These are phyloP conservation scores for Ceratocystis smalleyi DNA, from an alignment of 2,329 filamentous ascomycete genomes.

Conservation along the genomic window DNA sequence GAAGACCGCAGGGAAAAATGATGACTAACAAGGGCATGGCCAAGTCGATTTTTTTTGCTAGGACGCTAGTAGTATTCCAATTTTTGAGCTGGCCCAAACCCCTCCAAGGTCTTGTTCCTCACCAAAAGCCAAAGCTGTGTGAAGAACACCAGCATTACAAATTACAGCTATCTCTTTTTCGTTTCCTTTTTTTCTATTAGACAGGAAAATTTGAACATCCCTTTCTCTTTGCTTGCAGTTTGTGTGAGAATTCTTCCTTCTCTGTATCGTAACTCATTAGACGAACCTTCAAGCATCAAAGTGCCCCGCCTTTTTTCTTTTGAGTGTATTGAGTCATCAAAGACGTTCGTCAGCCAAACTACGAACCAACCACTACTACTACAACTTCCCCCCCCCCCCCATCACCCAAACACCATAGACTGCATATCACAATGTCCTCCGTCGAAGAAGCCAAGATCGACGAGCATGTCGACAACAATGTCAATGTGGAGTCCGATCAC, in stretches of 20 bases:
- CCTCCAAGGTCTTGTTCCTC: constrained; percentile 10
- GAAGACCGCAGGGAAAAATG: background rate
- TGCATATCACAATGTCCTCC: constrained; percentile 32
- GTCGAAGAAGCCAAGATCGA: constrained; percentile 51
- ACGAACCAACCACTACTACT: background rate
- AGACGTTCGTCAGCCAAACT: constrained; percentile 6
- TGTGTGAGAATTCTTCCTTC: background rate
- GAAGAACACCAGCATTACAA: background rate
- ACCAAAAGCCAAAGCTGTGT: background rate
- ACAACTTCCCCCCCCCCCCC: background rate
- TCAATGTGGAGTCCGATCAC: constrained; percentile 42
- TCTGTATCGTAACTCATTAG: background rate
- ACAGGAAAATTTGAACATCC: no score
- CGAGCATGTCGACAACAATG: constrained; percentile 45
- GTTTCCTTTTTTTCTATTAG: background rate
- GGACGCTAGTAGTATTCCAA: constrained; percentile 16
- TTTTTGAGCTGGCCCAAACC: constrained; percentile 14
- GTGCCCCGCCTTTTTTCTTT: constrained; percentile 14
- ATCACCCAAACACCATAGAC: background rate
- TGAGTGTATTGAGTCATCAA: constrained; percentile 12
- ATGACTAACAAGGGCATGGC: constrained; percentile 15
- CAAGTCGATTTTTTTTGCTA: constrained; percentile 10
- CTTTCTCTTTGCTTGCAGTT: background rate
- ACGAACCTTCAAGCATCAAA: background rate
- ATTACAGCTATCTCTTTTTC: background rate